Evolutionary conservation across 768 basidiomycete genomes (phyloP).

Genomic region (Tephrocybe sp.): DNA sequence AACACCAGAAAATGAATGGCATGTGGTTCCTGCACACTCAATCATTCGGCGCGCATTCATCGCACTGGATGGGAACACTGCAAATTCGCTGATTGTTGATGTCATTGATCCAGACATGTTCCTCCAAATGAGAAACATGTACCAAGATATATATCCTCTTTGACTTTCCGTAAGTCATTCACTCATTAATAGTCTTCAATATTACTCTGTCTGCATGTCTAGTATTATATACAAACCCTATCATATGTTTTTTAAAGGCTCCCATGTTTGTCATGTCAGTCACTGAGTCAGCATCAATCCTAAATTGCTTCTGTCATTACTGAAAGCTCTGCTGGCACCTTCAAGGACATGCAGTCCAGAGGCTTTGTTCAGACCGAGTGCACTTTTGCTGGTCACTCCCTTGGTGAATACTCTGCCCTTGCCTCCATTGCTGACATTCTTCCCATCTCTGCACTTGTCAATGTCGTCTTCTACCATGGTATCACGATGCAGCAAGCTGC

Average conservation of each 20-base stretch:
- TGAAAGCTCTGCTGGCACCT: constrained; percentile 96
- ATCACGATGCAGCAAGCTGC: constrained; percentile 99
- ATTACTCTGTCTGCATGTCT: too few species aligned
- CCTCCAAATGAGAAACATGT: too few species aligned
- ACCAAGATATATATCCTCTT: constrained; percentile 7
- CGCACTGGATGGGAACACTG: constrained; percentile 15
- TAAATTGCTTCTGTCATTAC: constrained; percentile 98
- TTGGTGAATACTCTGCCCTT: constrained; percentile 97
- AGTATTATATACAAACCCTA: too few species aligned
- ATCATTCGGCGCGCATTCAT: constrained; percentile 30
- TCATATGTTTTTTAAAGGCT: too few species aligned
- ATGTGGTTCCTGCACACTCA: constrained; percentile 26
- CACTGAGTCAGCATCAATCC: too few species aligned
- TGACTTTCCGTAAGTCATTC: too few species aligned
- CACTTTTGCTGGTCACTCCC: constrained; percentile 95
- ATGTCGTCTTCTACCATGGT: constrained; percentile 99
- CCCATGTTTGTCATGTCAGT: too few species aligned
- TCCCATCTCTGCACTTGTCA: constrained; percentile 93
- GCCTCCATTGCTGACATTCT: constrained; percentile 97
- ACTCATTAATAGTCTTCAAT: too few species aligned
- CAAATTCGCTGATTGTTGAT: constrained; percentile 26
- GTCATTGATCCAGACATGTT: constrained; percentile 30
- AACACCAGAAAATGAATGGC: neutral
- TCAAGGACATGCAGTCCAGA: constrained; percentile 96
- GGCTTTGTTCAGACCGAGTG: constrained; percentile 92